phyloP scores from a whole-genome alignment of 768 basidiomycete genomes.

The Boletellus ananiceps region DNA sequence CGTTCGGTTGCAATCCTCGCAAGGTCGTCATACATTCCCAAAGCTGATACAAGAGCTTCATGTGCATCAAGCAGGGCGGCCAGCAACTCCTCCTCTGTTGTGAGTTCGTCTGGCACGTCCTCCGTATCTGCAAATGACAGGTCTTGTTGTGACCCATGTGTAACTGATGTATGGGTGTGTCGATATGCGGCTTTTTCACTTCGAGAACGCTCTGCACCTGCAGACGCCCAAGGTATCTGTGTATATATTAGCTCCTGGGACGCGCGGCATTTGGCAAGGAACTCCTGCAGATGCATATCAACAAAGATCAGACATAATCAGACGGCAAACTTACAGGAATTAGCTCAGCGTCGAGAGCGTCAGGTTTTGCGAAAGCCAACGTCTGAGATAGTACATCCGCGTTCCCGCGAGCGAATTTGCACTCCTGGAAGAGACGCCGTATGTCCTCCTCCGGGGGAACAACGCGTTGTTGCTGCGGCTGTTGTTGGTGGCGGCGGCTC shows the following conservation, averaged over 20 bases:
- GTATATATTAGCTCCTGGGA: constrained; percentile 83
- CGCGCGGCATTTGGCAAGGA: constrained; percentile 68
- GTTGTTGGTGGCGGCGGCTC: constrained; percentile 11
- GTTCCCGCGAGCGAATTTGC: constrained; percentile 78
- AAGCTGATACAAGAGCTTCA: constrained; percentile 59
- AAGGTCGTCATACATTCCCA: constrained; percentile 76
- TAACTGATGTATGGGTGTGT: constrained; percentile 9
- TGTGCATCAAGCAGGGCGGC: constrained; percentile 71
- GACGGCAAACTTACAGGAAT: constrained; percentile 50
- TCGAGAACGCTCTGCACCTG: constrained; percentile 72
- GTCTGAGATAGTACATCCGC: constrained; percentile 70
- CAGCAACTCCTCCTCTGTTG: constrained; percentile 71
- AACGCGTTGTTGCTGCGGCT: constrained; percentile 34
- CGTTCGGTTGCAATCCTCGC: constrained; percentile 57
- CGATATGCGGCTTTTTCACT: constrained; percentile 18
- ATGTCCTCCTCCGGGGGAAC: constrained; percentile 85
- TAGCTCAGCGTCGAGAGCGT: constrained; percentile 59
- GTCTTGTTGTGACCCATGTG: constrained; percentile 21
- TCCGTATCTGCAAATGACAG: constrained; percentile 23
- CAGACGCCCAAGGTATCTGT: constrained; percentile 89
- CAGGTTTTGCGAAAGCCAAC: constrained; percentile 62
- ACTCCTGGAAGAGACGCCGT: constrained; percentile 76
- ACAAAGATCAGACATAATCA: not conserved
- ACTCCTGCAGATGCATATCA: constrained; percentile 54
- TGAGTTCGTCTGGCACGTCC: constrained; percentile 42